Conservation (phyloP, 2,329 filamentous ascomycete species). For the Ilyonectria robusta region DNA sequence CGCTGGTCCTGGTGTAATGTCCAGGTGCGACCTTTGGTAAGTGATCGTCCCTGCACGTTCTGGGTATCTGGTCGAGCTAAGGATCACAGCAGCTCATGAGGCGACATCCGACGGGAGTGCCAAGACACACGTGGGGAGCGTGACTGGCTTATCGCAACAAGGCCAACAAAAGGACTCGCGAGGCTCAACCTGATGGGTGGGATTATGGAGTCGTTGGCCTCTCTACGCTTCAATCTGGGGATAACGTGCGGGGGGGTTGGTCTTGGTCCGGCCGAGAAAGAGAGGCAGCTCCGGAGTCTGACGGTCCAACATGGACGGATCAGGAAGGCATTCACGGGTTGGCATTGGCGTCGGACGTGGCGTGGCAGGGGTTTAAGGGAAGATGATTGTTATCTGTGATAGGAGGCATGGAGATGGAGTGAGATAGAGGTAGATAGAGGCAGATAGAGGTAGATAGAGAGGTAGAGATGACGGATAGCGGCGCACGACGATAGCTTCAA, state of each 20-base stretch:
- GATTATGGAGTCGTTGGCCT: constrained; percentile 4
- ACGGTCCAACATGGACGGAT: constrained; percentile 5
- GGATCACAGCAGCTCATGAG: constrained; percentile 15
- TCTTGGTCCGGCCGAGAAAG: constrained; percentile 6
- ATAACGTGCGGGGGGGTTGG: neutral
- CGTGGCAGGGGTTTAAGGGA: neutral
- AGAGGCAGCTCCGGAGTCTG: constrained; percentile 1
- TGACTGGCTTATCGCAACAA: constrained; percentile 43
- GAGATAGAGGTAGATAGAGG: neutral
- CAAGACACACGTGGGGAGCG: constrained; percentile 47
- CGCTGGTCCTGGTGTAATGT: neutral
- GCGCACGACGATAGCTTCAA: neutral
- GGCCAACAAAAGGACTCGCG: constrained; percentile 11
- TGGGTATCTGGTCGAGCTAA: constrained; percentile 19
- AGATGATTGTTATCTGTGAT: neutral
- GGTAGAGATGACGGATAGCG: too few species aligned
- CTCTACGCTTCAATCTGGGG: constrained; percentile 2
- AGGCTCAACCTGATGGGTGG: constrained; percentile 15
- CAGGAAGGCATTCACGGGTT: neutral
- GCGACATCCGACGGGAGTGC: constrained; percentile 30
- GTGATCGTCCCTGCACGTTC: constrained; percentile 29
- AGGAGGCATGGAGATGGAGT: neutral
- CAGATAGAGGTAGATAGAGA: neutral
- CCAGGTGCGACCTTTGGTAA: constrained; percentile 6
- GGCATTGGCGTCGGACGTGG: constrained; percentile 5